Conservation (phyloP, 495 filamentous ascomycete species). For the Aspergillus coremiiformis region DNA sequence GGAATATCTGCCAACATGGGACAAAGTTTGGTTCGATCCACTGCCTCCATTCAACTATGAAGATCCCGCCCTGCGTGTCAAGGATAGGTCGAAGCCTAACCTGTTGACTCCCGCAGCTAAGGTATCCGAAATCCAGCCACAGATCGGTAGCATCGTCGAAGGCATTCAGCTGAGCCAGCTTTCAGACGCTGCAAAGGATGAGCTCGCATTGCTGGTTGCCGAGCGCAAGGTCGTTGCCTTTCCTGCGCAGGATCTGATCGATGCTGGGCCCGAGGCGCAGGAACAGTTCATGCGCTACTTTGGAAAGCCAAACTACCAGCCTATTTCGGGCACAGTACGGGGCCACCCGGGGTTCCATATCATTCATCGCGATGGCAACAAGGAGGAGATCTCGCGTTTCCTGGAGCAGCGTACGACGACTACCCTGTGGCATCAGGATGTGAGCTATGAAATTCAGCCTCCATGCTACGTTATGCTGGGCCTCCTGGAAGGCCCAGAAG, state of each 20-base stretch:
- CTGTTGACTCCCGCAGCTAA: constrained; percentile 42
- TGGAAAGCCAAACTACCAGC: constrained; percentile 55
- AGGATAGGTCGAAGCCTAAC: constrained; percentile 50
- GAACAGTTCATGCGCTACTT: constrained; percentile 50
- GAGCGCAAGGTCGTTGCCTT: constrained; percentile 75
- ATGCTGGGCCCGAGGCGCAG: constrained; percentile 58
- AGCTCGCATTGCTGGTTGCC: constrained; percentile 67
- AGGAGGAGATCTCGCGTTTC: constrained; percentile 48
- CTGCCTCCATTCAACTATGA: constrained; percentile 51
- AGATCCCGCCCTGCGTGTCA: constrained; percentile 50
- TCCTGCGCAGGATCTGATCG: constrained; percentile 62
- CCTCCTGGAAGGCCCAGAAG: constrained; percentile 48
- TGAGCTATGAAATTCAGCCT: constrained; percentile 53
- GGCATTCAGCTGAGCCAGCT: constrained; percentile 66
- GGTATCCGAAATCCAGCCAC: constrained; percentile 58
- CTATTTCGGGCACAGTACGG: constrained; percentile 45
- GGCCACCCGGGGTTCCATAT: constrained; percentile 53
- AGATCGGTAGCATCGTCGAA: constrained; percentile 63
- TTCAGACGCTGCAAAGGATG: constrained; percentile 64
- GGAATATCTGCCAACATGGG: constrained; percentile 57
- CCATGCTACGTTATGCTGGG: constrained; percentile 53
- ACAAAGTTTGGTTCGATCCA: constrained; percentile 53
- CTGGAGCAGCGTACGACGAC: constrained; percentile 48
- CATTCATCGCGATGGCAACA: constrained; percentile 53
- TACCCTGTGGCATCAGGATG: constrained; percentile 55